Conservation (phyloP, 257 asterid genomes). For the Rubia yunnanensis region DNA sequence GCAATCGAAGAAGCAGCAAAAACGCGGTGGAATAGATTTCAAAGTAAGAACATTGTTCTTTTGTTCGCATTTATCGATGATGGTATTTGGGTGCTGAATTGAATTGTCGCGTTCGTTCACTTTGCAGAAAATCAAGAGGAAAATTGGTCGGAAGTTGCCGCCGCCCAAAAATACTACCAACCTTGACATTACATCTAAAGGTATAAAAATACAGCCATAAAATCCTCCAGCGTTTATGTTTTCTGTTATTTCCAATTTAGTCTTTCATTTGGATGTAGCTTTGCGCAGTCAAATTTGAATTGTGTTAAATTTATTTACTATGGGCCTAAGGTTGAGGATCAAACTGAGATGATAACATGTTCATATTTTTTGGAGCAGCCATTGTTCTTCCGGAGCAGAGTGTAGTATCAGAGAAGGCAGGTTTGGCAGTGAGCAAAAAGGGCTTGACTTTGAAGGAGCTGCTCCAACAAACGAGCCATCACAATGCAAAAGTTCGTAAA, state of each 20-base stretch:
- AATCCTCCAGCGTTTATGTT: neutral
- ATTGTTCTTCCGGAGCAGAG: slow-evolving; percentile 93
- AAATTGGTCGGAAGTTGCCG: slow-evolving; percentile 88
- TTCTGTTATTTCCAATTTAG: neutral
- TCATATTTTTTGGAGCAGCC: slow-evolving; percentile 26
- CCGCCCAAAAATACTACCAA: slow-evolving; percentile 86
- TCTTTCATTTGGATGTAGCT: neutral
- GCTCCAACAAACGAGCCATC: slow-evolving; percentile 90
- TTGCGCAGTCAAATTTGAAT: neutral
- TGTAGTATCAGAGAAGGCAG: slow-evolving; percentile 66
- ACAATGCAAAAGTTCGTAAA: slow-evolving; percentile 82
- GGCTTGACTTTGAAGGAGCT: slow-evolving; percentile 92
- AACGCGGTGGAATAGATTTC: slow-evolving; percentile 71
- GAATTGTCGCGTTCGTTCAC: neutral
- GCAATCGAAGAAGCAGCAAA: slow-evolving; percentile 55
- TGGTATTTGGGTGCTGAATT: neutral
- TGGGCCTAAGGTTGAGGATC: neutral
- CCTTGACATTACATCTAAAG: slow-evolving; percentile 72
- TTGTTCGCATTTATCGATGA: neutral
- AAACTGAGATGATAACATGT: neutral
- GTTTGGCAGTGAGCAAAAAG: slow-evolving; percentile 74
- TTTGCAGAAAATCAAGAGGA: slow-evolving; percentile 74
- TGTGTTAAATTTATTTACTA: neutral
- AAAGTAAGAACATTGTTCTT: slow-evolving; percentile 29
- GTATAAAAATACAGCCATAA: slow-evolving; percentile 6